Base-by-base conservation (phyloP, 208 protist genomes). In the Lotmaria passim region DNA sequence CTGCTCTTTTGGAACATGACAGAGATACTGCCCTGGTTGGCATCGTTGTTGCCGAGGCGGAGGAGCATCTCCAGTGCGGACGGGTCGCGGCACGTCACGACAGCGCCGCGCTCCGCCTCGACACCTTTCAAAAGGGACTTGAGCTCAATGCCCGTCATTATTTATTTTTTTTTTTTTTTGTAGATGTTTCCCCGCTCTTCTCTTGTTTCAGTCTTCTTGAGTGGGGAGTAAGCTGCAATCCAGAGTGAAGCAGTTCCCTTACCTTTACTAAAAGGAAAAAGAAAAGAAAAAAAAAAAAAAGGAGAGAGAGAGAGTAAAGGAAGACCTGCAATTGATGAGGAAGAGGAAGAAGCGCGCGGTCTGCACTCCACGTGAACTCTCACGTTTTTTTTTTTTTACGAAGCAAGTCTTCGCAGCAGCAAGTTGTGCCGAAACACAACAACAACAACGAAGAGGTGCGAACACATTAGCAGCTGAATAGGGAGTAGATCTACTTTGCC, bases 21-120 rank as follows among this genome's bases (percentile, higher is more conserved):
- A 12, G 66, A 69, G 41, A 69, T 62, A 50, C 73, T 52, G 36
- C 65, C 51, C 7, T 63, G 38, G 26, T 74, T 50, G 21, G 61
- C 48, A 31, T 81, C 62, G 3, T 44, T 50, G 48, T 57, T 73
- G 62, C 69, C 44, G n/a, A 81, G 23, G 15, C 76, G 69, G 34
- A 81, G 53, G 12, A 81, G 21, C 38, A 81, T 81, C 38, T 81
- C 76, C 2, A 75, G 59, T 24, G 76, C 69, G 19, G 76, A 69
- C 7, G 69, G 66, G 44, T 81, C 76, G 19, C 76, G 57, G 58
- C 76, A 81, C 28, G 63, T 69, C 39, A 81, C 69, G 2, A 62
- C 39, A 5, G 76, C 76, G 14, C 76, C 76, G 17, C 66, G 61
- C 61, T 81, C 68, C 12, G 65, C 67, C 30, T 55, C 61, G 23